Percentiles rank a stretch among this genome's conserved stretches.
Evolutionary conservation across 2,329 filamentous ascomycete genomes (phyloP).

Genomic region (Ophiostoma fasciatum): DNA sequence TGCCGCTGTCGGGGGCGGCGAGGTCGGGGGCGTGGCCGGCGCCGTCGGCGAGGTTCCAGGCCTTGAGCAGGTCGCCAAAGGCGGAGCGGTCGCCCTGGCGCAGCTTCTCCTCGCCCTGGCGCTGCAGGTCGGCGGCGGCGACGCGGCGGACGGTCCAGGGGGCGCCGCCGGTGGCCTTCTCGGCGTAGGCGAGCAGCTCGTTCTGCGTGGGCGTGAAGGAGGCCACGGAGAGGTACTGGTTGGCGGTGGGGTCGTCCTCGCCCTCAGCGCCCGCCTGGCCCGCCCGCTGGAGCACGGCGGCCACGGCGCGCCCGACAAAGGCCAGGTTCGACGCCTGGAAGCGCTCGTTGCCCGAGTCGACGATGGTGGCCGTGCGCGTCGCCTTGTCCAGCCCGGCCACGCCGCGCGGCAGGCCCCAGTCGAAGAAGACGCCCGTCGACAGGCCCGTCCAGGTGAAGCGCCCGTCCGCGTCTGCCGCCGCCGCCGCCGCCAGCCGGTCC

Average conservation of each 20-base stretch:
- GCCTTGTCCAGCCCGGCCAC: conserved; percentile 32
- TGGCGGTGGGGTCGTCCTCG: conserved; percentile 16
- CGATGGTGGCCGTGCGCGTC: conserved; percentile 27
- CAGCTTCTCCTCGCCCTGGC: conserved; percentile 26
- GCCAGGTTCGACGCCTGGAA: conserved; percentile 14
- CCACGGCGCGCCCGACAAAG: conserved; percentile 16
- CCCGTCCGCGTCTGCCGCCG: conserved; percentile 3
- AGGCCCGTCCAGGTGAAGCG: conserved; percentile 17
- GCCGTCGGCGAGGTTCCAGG: conserved; percentile 21
- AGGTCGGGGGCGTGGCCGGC: conserved; percentile 16
- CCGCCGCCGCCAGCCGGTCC: conserved; percentile 8
- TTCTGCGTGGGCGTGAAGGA: conserved; percentile 44
- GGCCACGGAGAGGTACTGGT: conserved; percentile 38
- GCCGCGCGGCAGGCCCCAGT: conserved; percentile 29
- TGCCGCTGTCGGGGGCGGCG: conserved; percentile 10
- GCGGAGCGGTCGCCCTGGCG: conserved; percentile 23
- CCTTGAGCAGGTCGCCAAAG: conserved; percentile 17
- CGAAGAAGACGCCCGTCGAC: conserved; percentile 17
- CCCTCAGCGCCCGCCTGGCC: no score
- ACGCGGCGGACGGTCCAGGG: conserved; percentile 32
- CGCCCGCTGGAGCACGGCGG: conserved; percentile 14
- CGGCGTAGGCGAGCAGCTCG: conserved; percentile 35
- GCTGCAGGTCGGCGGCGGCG: conserved; percentile 20
- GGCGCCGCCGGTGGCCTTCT: conserved; percentile 31
- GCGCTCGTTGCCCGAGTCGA: conserved; percentile 15